These are phyloP conservation scores for Endothia cerciana DNA, from an alignment of 2,329 filamentous ascomycete genomes.

Conservation along the genomic window DNA sequence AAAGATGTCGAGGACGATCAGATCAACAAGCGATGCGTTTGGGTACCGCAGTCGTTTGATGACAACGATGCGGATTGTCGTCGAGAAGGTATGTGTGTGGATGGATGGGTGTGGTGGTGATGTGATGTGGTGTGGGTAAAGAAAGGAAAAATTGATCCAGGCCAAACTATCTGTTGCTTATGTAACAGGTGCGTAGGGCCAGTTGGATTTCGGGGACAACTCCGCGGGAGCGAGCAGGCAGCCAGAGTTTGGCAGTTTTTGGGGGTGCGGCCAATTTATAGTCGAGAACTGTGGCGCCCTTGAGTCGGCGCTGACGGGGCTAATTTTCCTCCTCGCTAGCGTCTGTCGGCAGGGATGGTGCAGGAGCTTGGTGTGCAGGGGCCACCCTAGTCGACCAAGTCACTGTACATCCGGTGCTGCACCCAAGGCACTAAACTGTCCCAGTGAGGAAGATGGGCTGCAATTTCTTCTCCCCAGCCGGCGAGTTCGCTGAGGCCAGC, in stretches of 20 bases:
- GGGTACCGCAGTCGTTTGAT: neutral
- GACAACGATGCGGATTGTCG: constrained; percentile 19
- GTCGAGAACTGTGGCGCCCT: constrained; percentile 27
- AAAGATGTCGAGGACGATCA: constrained; percentile 8
- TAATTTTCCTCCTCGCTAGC: constrained; percentile 7
- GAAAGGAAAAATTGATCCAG: constrained; percentile 40
- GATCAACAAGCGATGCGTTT: constrained; percentile 8
- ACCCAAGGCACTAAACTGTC: neutral
- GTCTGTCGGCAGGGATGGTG: constrained; percentile 4
- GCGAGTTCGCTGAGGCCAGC: neutral
- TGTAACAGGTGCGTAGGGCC: constrained; percentile 54
- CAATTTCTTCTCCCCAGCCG: neutral
- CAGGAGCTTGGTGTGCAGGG: neutral
- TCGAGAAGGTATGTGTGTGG: neutral
- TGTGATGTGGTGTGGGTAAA: constrained; percentile 35
- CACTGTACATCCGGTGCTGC: neutral
- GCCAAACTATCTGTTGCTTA: constrained; percentile 46
- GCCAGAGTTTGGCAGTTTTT: constrained; percentile 31
- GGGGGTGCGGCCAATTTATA: constrained; percentile 46
- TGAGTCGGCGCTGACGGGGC: constrained; percentile 16
- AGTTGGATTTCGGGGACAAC: constrained; percentile 60
- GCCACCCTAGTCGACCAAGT: neutral
- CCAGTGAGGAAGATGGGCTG: neutral
- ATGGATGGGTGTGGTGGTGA: constrained; percentile 31
- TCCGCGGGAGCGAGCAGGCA: constrained; percentile 49